Evolutionary conservation across 2,329 filamentous ascomycete species (phyloP).

Genomic region (Fusarium cicatricum): DNA sequence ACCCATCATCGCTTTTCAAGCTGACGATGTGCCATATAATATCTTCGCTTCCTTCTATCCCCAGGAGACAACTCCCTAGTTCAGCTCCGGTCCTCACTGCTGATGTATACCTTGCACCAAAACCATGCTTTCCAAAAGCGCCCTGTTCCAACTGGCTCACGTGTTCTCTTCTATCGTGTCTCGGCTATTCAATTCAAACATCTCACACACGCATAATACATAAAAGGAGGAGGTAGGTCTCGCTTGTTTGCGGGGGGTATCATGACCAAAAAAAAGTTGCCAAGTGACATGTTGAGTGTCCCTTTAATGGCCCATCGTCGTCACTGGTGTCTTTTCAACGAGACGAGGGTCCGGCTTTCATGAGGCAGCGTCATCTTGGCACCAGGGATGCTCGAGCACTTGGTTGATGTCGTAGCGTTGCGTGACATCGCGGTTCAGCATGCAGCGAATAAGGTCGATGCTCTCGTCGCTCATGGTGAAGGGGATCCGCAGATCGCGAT

Average conservation of each 20-base stretch:
- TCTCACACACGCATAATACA: slow-evolving; percentile 33
- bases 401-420: slow-evolving; percentile 85
- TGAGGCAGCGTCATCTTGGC: slow-evolving; percentile 32
- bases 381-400: slow-evolving; percentile 92
- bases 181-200: slow-evolving; percentile 19
- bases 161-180: slow-evolving; percentile 23
- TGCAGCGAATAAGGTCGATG: slow-evolving; percentile 87
- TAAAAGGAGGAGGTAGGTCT: slow-evolving; percentile 23
- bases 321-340: slow-evolving; percentile 8
- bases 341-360: slow-evolving; percentile 3
- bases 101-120: slow-evolving; percentile 19
- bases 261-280: slow-evolving; percentile 33
- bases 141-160: slow-evolving; percentile 16
- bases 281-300: slow-evolving; percentile 10
- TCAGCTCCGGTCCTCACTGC: slow-evolving; percentile 1
- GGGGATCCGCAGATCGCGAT: slow-evolving; percentile 90
- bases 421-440: slow-evolving; percentile 91
- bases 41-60: slow-evolving; percentile 24
- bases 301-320: slow-evolving; percentile 14
- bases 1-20: slow-evolving; percentile 14
- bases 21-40: slow-evolving; percentile 13
- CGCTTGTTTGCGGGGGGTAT: slow-evolving; percentile 35
- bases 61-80: slow-evolving; percentile 19
- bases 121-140: slow-evolving; percentile 9
- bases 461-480: slow-evolving; percentile 90